A percentile compares a stretch with the other conserved stretches of the same genome.
These are phyloP conservation scores for Scutellaria barbata DNA, from an alignment of 257 asterid genomes.

Conservation along the genomic window DNA sequence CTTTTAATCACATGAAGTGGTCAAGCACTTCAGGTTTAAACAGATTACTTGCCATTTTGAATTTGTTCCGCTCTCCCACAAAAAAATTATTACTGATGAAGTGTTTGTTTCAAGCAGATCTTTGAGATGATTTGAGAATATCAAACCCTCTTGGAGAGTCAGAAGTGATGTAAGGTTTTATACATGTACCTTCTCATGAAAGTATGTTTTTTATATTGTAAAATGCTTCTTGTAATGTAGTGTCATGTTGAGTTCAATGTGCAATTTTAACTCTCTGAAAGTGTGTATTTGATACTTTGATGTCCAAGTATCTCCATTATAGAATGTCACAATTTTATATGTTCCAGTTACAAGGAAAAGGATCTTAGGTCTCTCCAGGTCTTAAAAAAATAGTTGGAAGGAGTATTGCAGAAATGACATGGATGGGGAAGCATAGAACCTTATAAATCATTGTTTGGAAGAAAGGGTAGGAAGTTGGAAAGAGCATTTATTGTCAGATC, in stretches of 20 bases:
- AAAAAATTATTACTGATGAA: constrained; percentile 30
- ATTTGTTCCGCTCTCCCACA: background rate
- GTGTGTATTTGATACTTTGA: background rate
- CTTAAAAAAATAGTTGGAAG: constrained; percentile 1
- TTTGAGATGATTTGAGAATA: constrained; percentile 74
- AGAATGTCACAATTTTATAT: constrained; percentile 16
- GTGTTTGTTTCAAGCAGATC: constrained; percentile 59
- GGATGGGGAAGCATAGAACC: constrained; percentile 12
- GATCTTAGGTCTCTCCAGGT: constrained; percentile 18
- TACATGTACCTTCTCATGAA: constrained; percentile 23
- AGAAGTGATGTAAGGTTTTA: constrained; percentile 35
- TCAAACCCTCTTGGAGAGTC: constrained; percentile 34
- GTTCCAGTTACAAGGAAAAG: constrained; percentile 15
- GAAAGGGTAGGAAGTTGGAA: background rate
- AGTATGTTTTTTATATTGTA: constrained; percentile 19
- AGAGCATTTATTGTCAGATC: constrained; percentile 17
- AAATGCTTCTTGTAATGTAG: constrained; percentile 13
- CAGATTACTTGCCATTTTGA: constrained; percentile 18
- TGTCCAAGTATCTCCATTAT: constrained; percentile 9
- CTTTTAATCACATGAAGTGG: constrained; percentile 19
- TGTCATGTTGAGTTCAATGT: constrained; percentile 17
- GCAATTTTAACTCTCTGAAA: constrained; percentile 22
- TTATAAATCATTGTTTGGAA: too few relatives aligned
- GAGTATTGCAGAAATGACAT: constrained; percentile 3
- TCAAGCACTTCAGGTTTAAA: constrained; percentile 25